These are phyloP conservation scores for Ceratocystis lukuohia DNA, from an alignment of 2,329 filamentous ascomycete species.

Conservation along the genomic window DNA sequence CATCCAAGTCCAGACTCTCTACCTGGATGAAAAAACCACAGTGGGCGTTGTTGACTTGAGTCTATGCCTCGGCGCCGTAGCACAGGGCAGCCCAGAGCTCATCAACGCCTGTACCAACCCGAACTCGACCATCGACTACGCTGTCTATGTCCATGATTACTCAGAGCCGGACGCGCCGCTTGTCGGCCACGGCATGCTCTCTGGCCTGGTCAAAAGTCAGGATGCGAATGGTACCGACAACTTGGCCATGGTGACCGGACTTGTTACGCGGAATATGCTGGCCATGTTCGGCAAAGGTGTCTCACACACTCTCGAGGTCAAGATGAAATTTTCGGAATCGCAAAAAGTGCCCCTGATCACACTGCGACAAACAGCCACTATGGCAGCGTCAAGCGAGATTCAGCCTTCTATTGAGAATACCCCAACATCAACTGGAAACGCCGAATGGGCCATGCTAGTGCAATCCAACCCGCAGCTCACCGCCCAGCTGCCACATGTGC, in stretches of 20 bases:
- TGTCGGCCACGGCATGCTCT: slow-evolving; percentile 91
- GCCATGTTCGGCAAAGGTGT: slow-evolving; percentile 72
- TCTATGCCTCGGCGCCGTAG: slow-evolving; percentile 73
- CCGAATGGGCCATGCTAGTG: slow-evolving; percentile 66
- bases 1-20: slow-evolving; percentile 65
- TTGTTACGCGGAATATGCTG: slow-evolving; percentile 74
- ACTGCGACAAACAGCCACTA: neutral
- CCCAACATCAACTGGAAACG: slow-evolving; percentile 45
- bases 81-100: slow-evolving; percentile 70
- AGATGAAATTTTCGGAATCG: slow-evolving; percentile 70
- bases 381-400: neutral
- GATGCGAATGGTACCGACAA: slow-evolving; percentile 33
- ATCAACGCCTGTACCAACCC: slow-evolving; percentile 28
- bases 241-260: slow-evolving; percentile 66
- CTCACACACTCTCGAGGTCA: slow-evolving; percentile 86
- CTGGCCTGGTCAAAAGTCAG: slow-evolving; percentile 49
- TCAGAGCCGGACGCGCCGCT: slow-evolving; percentile 88
- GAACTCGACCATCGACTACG: slow-evolving; percentile 65
- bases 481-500: slow-evolving; percentile 13
- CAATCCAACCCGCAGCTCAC: slow-evolving; percentile 51
- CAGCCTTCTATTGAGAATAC: slow-evolving; percentile 25
- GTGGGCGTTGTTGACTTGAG: slow-evolving; percentile 83
- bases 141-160: slow-evolving; percentile 94
- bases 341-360: slow-evolving; percentile 34
- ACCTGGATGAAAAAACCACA: slow-evolving; percentile 62